Base-by-base conservation (phyloP, 192 early-diverging fungal genomes). In the Diversispora epigaea region DNA sequence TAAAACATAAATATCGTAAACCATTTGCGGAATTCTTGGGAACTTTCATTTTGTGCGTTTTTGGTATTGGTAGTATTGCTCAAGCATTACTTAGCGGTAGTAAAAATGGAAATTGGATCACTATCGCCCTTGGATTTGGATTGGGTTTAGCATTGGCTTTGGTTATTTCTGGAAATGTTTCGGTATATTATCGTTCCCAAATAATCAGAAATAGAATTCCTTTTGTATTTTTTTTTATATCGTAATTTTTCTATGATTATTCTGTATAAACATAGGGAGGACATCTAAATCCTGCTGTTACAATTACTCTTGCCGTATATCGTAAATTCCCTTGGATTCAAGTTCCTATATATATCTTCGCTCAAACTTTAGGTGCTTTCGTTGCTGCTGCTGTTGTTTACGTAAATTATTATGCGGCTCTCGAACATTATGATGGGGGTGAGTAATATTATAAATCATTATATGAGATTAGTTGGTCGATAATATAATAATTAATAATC, bases 241-340 rank as follows among this genome's bases (percentile, higher is more conserved):
- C 9, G 17, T 60, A 60, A 32, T 32, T 32, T 32, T 32, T 32
- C 25, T 32, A 1, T 32, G 25, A 32, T 32, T 32, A 32, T 32
- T 32, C 25, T 2, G 25, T 32, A 32, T 32, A 22, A 32, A 60
- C 9, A 17, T 77, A 86, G 85, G 91, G 92, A 47, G 92, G 84
- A 17, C 92, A 93, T 77, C 69, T 93, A 66, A 93, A 93, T 81
- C 92, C 92, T 22, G 91, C 91, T 1, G 89, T 93, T 52, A 89
- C 91, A 5, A 79, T 92, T 44, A 82, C 89, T 6, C 83, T 89
- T 67, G 90, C 87, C 12, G 72, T 87, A 9, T 89, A 88, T 79
- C 86, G 89, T 49, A 86, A 87, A 65, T 92, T 94, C 76, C 81
- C 90, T 21, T 89, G 87, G 81, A 77, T 84, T 57, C 91, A 92